Evolutionary conservation across 106 monocot genomes (phyloP).

Genomic region (Dendrobium nobile): DNA sequence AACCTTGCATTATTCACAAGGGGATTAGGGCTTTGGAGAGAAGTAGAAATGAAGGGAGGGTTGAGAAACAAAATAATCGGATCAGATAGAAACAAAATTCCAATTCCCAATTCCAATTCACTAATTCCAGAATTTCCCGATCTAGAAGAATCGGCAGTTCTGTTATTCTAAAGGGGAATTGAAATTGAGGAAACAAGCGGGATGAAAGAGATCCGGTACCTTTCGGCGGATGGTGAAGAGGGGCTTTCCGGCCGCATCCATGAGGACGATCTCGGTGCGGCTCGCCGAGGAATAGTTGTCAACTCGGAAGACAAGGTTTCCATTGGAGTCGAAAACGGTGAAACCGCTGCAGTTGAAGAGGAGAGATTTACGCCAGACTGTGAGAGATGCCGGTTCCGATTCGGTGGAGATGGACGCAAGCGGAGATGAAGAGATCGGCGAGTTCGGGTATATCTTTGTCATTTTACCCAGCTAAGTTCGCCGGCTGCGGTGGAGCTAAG

Average conservation of each 20-base stretch:
- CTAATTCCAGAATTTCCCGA: background rate
- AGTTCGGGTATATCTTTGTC: constrained; percentile 49
- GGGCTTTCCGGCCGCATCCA: constrained; percentile 40
- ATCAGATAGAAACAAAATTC: background rate
- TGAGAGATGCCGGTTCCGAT: constrained; percentile 6
- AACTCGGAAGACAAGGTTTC: constrained; percentile 46
- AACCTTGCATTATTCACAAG: background rate
- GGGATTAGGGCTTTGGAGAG: background rate
- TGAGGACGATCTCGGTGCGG: constrained; percentile 42
- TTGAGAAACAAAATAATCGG: background rate
- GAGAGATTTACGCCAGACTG: constrained; percentile 55
- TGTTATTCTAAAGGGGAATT: background rate
- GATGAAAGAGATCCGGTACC: constrained; percentile 11
- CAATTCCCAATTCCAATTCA: background rate
- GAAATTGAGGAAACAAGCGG: background rate
- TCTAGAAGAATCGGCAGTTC: background rate
- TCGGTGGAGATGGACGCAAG: background rate
- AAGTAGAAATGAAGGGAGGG: background rate
- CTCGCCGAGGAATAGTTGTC: constrained; percentile 36
- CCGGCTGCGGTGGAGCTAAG: background rate
- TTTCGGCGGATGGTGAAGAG: constrained; percentile 41
- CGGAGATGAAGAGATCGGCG: background rate
- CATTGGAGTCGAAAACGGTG: constrained; percentile 50
- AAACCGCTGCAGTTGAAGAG: constrained; percentile 47
- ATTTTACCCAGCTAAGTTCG: background rate